Conservation (phyloP, 2,329 filamentous ascomycete genomes). For the Fusarium oxysporum region DNA sequence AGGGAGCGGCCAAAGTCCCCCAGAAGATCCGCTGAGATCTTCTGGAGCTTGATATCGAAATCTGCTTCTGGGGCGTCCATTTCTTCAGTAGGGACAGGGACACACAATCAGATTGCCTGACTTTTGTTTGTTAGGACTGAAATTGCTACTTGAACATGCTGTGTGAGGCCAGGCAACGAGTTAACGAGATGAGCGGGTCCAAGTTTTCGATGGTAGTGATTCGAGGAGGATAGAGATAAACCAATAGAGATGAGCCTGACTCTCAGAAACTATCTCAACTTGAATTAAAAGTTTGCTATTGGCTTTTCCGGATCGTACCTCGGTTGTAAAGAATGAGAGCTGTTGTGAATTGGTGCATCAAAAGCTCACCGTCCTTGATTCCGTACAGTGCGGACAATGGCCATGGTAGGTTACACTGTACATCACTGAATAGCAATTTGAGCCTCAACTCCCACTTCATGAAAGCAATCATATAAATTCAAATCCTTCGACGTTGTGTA, state of each 20-base stretch:
- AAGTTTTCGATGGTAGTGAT: background rate
- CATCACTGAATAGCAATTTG: background rate
- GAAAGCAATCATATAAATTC: background rate
- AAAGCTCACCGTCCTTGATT: background rate
- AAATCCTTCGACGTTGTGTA: background rate
- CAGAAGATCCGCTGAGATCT: constrained; percentile 68
- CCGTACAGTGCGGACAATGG: background rate
- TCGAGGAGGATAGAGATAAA: background rate
- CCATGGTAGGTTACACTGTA: background rate
- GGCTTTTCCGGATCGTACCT: background rate
- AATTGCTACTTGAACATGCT: background rate
- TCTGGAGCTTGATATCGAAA: constrained; percentile 71
- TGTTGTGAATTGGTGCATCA: background rate
- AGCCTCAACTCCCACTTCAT: background rate
- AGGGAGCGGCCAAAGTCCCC: constrained; percentile 68
- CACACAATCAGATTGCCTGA: background rate
- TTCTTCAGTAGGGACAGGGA: background rate
- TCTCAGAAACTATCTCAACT: background rate
- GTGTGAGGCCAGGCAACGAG: constrained; percentile 23
- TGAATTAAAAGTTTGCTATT: background rate
- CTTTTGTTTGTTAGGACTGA: constrained; percentile 2
- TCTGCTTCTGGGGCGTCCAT: constrained; percentile 74
- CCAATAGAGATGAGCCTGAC: background rate
- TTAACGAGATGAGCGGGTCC: constrained; percentile 23
- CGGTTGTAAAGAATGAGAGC: background rate